Evolutionary conservation across 441 rosid species (phyloP).

Genomic region (Corymbia citriodora): DNA sequence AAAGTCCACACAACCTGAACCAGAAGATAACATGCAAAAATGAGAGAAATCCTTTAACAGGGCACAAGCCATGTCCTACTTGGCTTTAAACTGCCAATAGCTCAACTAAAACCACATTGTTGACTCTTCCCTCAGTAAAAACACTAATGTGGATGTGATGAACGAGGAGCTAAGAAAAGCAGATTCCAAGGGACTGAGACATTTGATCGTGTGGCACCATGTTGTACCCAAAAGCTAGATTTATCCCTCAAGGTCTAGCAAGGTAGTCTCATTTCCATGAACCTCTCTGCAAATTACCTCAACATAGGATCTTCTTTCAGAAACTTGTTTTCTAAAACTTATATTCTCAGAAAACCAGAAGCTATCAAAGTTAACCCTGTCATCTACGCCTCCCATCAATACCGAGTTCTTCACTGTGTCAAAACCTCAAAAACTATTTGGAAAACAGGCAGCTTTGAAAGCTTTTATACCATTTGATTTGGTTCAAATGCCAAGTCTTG

Average conservation of each 20-base stretch:
- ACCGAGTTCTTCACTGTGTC: not conserved
- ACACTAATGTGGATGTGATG: not conserved
- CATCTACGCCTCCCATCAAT: not conserved
- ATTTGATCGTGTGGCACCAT: not conserved
- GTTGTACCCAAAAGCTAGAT: not conserved
- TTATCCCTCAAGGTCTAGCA: not conserved
- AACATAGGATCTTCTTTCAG: not conserved
- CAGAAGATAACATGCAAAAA: not conserved
- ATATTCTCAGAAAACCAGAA: not conserved
- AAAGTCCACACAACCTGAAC: conserved; percentile 7
- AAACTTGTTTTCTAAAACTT: not conserved
- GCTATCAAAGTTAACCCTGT: not conserved
- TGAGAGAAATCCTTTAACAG: not conserved
- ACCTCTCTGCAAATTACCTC: not conserved
- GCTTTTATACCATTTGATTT: not conserved
- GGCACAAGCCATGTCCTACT: not conserved
- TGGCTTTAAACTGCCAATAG: not conserved
- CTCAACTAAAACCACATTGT: not conserved
- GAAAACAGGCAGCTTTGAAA: not conserved
- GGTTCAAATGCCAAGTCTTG: not conserved
- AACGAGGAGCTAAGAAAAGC: not conserved
- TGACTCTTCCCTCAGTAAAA: not conserved
- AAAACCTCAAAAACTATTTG: not conserved
- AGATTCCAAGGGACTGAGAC: not conserved
- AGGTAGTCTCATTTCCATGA: not conserved